Evolutionary conservation across 805 yeast species (phyloP).

Genomic region (Candida boidinii): DNA sequence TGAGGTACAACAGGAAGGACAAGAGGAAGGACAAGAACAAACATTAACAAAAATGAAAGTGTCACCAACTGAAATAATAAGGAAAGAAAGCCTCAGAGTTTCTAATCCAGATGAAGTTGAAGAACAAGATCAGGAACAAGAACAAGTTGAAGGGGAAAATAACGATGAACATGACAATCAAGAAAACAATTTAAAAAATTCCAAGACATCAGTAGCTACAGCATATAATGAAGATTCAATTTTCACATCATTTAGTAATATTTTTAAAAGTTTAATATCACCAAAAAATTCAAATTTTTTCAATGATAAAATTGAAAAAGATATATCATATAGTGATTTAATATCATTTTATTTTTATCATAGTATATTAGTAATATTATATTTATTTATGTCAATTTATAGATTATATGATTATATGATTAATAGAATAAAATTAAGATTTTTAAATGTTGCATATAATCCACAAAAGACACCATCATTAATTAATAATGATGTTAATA

Average conservation of each 20-base stretch:
- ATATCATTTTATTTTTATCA: slow-evolving; percentile 32
- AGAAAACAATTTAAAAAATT: too few species aligned
- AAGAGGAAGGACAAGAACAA: too few species aligned
- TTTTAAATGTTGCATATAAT: slow-evolving; percentile 57
- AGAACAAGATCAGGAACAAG: too few species aligned
- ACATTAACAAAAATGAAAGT: too few species aligned
- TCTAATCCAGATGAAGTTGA: too few species aligned
- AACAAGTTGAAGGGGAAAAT: too few species aligned
- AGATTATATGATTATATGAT: slow-evolving; percentile 44
- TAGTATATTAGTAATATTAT: slow-evolving; percentile 40
- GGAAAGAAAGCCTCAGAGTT: too few species aligned
- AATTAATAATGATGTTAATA: slow-evolving; percentile 73
- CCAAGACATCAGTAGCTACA: not conserved
- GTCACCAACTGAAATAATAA: too few species aligned
- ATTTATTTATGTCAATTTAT: slow-evolving; percentile 46
- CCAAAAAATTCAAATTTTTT: slow-evolving; percentile 4
- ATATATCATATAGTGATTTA: slow-evolving; percentile 1
- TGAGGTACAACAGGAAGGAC: too few species aligned
- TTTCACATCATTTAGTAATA: slow-evolving; percentile 9
- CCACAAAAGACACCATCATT: slow-evolving; percentile 74
- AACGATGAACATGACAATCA: not conserved
- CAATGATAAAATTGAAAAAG: not conserved
- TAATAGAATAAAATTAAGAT: slow-evolving; percentile 45
- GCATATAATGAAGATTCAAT: slow-evolving; percentile 8
- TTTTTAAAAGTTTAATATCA: slow-evolving; percentile 12